Conservation (phyloP, 495 filamentous ascomycete genomes). For the Aspergillus hancockii region DNA sequence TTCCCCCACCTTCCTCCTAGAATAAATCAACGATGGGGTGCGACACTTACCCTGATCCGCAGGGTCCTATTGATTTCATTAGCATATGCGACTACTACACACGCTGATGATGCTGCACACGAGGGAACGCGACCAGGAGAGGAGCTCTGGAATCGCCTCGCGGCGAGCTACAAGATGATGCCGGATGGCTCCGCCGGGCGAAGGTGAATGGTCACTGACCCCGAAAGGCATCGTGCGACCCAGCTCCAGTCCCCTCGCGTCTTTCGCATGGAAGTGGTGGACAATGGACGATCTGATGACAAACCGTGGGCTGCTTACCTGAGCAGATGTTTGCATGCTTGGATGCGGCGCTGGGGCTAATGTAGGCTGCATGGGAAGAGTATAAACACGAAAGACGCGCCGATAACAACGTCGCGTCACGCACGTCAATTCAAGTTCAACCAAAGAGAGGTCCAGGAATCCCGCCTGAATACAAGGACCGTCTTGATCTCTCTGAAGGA, state of each 20-base stretch:
- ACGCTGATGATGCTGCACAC: not conserved
- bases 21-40: not conserved
- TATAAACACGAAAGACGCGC: slow-evolving; percentile 24
- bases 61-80: slow-evolving; percentile 41
- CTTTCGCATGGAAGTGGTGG: slow-evolving; percentile 21
- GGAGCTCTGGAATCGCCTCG: not conserved
- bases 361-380: slow-evolving; percentile 53
- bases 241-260: slow-evolving; percentile 7
- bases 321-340: slow-evolving; percentile 55
- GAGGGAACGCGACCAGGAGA: slow-evolving; percentile 8
- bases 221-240: slow-evolving; percentile 6
- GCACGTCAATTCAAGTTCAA: slow-evolving; percentile 17
- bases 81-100: slow-evolving; percentile 13
- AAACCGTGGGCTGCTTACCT: slow-evolving; percentile 53
- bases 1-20: not conserved
- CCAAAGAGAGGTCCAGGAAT: slow-evolving; percentile 3
- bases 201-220: slow-evolving; percentile 19
- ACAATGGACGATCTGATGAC: slow-evolving; percentile 45
- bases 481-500: slow-evolving; percentile 11
- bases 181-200: not conserved
- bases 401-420: slow-evolving; percentile 11
- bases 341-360: slow-evolving; percentile 60
- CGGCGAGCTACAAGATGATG: not conserved
- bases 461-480: slow-evolving; percentile 6
- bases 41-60: slow-evolving; percentile 53